Evolutionary conservation across 2,329 filamentous ascomycete species (phyloP).

Genomic region (Pleurostoma richardsiae): DNA sequence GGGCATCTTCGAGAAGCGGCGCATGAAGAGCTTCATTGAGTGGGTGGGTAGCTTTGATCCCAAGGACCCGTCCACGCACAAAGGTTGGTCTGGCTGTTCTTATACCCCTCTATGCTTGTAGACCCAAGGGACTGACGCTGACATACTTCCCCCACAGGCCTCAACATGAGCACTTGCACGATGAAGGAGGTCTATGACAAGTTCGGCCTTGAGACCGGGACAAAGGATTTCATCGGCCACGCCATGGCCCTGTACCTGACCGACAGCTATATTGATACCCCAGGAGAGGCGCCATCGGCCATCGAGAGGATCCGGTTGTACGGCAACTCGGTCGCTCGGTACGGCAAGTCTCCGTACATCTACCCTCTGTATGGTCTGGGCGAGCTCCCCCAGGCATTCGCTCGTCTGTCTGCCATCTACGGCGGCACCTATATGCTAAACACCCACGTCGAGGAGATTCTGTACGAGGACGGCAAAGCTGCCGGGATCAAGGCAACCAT

Average conservation of each 20-base stretch:
- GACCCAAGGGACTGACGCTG: background rate
- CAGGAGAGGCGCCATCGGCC: conserved; percentile 73
- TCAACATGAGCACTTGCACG: conserved; percentile 72
- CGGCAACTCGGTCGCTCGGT: conserved; percentile 94
- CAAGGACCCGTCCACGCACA: conserved; percentile 80
- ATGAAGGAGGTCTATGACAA: conserved; percentile 99
- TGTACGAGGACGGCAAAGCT: conserved; percentile 82
- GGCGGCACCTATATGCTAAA: conserved; percentile 99
- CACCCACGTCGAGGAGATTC: conserved; percentile 84
- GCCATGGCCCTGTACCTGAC: conserved; percentile 95
- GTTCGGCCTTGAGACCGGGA: conserved; percentile 84
- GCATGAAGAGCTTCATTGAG: conserved; percentile 94
- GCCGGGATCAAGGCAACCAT: conserved; percentile 96
- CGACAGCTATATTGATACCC: conserved; percentile 75
- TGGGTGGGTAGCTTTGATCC: conserved; percentile 86
- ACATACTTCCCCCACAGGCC: conserved; percentile 44
- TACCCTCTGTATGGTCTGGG: conserved; percentile 97
- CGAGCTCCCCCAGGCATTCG: conserved; percentile 96
- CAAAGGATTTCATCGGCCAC: conserved; percentile 94
- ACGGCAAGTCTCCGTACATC: conserved; percentile 98
- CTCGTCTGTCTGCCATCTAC: conserved; percentile 95
- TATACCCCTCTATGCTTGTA: background rate
- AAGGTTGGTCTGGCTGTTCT: conserved; percentile 53
- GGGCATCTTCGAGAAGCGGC: conserved; percentile 95
- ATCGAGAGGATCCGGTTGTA: conserved; percentile 93